Evolutionary conservation across 1,139 yeast species (phyloP).

Genomic region (Cylindricascospora bacillispora): DNA sequence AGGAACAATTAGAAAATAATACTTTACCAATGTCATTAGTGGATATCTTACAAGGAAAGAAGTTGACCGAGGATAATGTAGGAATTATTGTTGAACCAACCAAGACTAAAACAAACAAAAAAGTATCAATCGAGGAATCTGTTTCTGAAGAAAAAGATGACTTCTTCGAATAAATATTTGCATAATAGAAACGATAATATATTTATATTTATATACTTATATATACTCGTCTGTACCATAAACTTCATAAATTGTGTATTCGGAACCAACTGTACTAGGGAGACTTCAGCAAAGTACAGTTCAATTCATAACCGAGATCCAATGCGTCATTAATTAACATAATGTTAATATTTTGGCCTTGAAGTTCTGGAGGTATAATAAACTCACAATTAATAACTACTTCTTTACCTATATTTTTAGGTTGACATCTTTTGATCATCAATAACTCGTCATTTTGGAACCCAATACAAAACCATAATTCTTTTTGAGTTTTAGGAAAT

Average conservation of each 20-base stretch:
- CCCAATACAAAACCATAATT: slow-evolving; percentile 78
- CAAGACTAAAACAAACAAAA: slow-evolving; percentile 2
- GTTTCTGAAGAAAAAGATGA: slow-evolving; percentile 32
- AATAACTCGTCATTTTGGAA: slow-evolving; percentile 41
- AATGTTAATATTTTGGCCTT: slow-evolving; percentile 35
- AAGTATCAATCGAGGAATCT: slow-evolving; percentile 6
- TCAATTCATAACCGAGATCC: slow-evolving; percentile 33
- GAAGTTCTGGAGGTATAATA: slow-evolving; percentile 37
- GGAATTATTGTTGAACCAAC: slow-evolving; percentile 7
- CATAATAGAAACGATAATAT: slow-evolving; percentile 2
- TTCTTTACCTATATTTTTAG: slow-evolving; percentile 31
- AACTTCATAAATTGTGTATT: too few species aligned
- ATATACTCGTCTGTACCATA: slow-evolving; percentile 2
- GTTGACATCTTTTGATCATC: slow-evolving; percentile 56
- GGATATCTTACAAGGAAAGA: slow-evolving; percentile 42
- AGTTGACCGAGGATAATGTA: slow-evolving; percentile 19
- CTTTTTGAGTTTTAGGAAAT: slow-evolving; percentile 86
- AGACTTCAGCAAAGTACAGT: not conserved
- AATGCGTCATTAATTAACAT: slow-evolving; percentile 55
- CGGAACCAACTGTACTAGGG: too few species aligned
- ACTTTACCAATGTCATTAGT: slow-evolving; percentile 46
- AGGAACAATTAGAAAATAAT: slow-evolving; percentile 36
- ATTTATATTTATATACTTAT: too few species aligned
- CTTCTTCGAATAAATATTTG: slow-evolving; percentile 31
- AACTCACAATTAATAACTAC: slow-evolving; percentile 38